Evolutionary conservation across 2,329 filamentous ascomycete genomes (phyloP).

Genomic region (Exophiala alcalophila): DNA sequence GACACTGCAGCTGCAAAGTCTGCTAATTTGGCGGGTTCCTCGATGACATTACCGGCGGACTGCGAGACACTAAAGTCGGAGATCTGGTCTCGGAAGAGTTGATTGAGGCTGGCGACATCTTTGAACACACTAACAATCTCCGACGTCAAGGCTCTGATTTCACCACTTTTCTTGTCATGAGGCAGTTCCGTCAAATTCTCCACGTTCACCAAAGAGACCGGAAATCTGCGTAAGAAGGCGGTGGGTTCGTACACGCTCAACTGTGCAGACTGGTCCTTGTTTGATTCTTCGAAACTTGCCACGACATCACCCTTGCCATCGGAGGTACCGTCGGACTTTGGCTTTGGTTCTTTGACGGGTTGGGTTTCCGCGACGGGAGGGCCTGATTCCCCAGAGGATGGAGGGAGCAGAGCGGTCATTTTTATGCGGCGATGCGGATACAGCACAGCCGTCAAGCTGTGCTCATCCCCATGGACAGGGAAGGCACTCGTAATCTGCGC

Average conservation of each 20-base stretch:
- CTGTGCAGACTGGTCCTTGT: slow-evolving; percentile 58
- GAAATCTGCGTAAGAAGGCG: slow-evolving; percentile 84
- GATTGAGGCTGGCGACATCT: slow-evolving; percentile 90
- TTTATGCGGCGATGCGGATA: slow-evolving; percentile 95
- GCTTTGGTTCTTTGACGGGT: slow-evolving; percentile 48
- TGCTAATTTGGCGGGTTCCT: slow-evolving; percentile 90
- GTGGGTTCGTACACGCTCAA: slow-evolving; percentile 74
- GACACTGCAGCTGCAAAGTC: slow-evolving; percentile 97
- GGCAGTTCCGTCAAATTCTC: slow-evolving; percentile 88
- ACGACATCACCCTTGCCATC: slow-evolving; percentile 91
- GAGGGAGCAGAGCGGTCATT: slow-evolving; percentile 77
- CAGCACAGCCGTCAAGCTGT: slow-evolving; percentile 83
- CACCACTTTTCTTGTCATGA: slow-evolving; percentile 82
- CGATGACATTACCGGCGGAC: slow-evolving; percentile 88
- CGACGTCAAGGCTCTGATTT: slow-evolving; percentile 87
- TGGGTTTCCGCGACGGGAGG: slow-evolving; percentile 41
- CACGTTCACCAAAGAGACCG: slow-evolving; percentile 91
- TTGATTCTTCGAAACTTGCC: slow-evolving; percentile 88
- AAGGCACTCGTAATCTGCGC: slow-evolving; percentile 97
- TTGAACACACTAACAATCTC: slow-evolving; percentile 99
- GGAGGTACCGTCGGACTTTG: slow-evolving; percentile 50
- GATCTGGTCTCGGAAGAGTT: slow-evolving; percentile 93
- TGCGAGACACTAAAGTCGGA: slow-evolving; percentile 96
- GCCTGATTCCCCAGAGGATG: slow-evolving; percentile 42
- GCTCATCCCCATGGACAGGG: slow-evolving; percentile 80